Evolutionary conservation across 345 rosid species (phyloP), one percentile per base, ranked within the genome.

Genomic region (Anastatica hierochuntica): DNA sequence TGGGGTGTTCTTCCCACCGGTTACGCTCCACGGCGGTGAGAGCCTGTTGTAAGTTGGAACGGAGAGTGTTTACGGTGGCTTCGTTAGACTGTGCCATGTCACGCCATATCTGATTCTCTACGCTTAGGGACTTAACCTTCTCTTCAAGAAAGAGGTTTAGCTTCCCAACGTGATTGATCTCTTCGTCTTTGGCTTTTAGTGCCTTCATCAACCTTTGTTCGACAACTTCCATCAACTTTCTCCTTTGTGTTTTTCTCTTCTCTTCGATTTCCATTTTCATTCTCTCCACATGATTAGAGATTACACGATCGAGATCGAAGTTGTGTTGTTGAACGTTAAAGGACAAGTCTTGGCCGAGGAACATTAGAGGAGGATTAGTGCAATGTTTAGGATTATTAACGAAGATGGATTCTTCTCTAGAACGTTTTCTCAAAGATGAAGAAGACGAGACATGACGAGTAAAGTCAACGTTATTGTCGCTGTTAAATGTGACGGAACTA

Each of bases 91-190:
- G 88, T 7, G 97, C 97, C 60, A 84, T 52, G 36, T 82, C 90
- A 56, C 84, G 74, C 97, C 97, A 88, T 30, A 84, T 77, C 56
- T 88, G 95, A 50, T 82, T 88, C 74, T 88, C 97, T 9, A 82
- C 58, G 51, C 68, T 70, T 1, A 82, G 33, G 0, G 88, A 76
- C 70, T 76, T 84, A 6, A 84, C 77, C 30, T 65, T 63, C 50
- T 88, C 95, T 52, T 88, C 86, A 0, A 85, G 58, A 4, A 76
- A 88, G 69, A 74, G 77, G 63, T 88, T 88, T 54, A 85, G 37
- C 34, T 82, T 79, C 0, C 79, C 82, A 0, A 88, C 77, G 65
- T 79, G 77, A 14, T 77, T 80, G 2, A 88, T 76, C 64, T 88
- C 95, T 36, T 88, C 97, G 41, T 88, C 97, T 55, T 82, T 88